These are phyloP conservation scores for Leccinum obscurum DNA, from an alignment of 768 basidiomycete genomes.

Conservation along the genomic window DNA sequence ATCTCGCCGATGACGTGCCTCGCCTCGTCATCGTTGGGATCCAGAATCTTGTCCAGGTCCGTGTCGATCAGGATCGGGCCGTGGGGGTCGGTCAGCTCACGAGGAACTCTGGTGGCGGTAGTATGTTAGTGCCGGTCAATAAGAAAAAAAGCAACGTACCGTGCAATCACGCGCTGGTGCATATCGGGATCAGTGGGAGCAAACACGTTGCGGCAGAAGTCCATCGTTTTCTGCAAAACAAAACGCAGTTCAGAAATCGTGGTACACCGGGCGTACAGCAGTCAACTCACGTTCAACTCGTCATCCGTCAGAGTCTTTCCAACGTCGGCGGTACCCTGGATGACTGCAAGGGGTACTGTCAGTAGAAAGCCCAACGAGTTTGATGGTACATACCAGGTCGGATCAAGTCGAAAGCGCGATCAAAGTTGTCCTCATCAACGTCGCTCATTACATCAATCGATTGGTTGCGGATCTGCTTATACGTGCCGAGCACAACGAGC, in stretches of 20 bases:
- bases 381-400: no score
- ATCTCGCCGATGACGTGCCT: background rate
- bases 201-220: background rate
- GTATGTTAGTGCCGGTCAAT: background rate
- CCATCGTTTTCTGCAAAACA: background rate
- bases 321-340: background rate
- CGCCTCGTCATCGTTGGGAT: background rate
- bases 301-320: background rate
- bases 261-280: background rate
- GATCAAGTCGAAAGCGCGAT: no score
- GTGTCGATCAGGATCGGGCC: background rate
- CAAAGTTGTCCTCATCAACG: no score
- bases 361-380: no score
- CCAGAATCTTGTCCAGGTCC: background rate
- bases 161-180: background rate
- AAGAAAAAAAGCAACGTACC: background rate
- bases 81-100: background rate
- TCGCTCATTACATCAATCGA: background rate
- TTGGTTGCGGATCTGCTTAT: background rate
- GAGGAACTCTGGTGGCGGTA: background rate
- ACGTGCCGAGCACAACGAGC: background rate
- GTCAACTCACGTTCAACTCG: background rate
- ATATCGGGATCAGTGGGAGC: background rate
- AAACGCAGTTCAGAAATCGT: background rate
- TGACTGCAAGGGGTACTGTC: background rate